Percentiles rank a stretch among this genome's conserved stretches.
Evolutionary conservation across 164 flowering plant species (phyloP).

Genomic region (Annona squamosa): DNA sequence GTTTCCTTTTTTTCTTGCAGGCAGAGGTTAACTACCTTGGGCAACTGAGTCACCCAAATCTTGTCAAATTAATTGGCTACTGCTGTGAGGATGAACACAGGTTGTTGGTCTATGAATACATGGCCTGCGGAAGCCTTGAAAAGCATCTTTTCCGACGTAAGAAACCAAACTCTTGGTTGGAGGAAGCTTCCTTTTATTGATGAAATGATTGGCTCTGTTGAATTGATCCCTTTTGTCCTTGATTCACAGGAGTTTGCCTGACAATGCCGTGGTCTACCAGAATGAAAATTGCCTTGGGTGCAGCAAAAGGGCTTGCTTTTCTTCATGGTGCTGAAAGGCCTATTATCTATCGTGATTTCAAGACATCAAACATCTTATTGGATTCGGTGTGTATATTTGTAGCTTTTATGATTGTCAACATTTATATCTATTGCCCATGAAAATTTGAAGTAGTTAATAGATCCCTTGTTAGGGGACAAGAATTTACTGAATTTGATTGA

Average conservation of each 20-base stretch:
- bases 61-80: slow-evolving; percentile 87
- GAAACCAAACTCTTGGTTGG: slow-evolving; percentile 19
- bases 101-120: slow-evolving; percentile 81
- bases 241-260: slow-evolving; percentile 48
- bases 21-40: slow-evolving; percentile 89
- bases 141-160: slow-evolving; percentile 81
- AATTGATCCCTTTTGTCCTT: background rate
- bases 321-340: slow-evolving; percentile 84
- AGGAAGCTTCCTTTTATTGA: background rate
- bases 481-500: background rate
- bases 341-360: slow-evolving; percentile 86
- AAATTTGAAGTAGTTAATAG: background rate
- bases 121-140: slow-evolving; percentile 88
- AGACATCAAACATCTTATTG: slow-evolving; percentile 87
- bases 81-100: slow-evolving; percentile 93
- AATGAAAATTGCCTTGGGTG: slow-evolving; percentile 86
- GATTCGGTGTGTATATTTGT: slow-evolving; percentile 49
- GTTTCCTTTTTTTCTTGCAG: slow-evolving; percentile 32
- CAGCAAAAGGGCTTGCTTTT: slow-evolving; percentile 90
- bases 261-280: slow-evolving; percentile 75
- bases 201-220: background rate
- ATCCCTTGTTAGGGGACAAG: background rate
- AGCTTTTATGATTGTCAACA: background rate
- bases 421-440: background rate
- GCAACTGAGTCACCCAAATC: slow-evolving; percentile 79